A percentile compares a stretch with the other conserved stretches of the same genome.
phyloP scores from a whole-genome alignment of 2,329 filamentous ascomycete species.

The Macroventuria anomochaeta region DNA sequence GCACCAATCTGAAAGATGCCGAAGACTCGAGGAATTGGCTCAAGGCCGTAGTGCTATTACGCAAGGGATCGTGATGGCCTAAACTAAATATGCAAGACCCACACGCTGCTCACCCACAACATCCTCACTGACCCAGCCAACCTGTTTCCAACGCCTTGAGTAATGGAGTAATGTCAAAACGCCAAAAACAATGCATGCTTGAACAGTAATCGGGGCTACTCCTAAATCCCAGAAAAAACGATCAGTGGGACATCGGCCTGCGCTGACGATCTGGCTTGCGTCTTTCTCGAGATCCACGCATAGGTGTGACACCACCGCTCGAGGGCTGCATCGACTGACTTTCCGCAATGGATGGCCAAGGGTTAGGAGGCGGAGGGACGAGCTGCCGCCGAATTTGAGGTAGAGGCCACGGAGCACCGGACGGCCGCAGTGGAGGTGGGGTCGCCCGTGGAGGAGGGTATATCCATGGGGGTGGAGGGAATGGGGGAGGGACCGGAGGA shows the following conservation, averaged over 20 bases:
- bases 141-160: conserved; percentile 1
- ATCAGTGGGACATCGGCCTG: neutral
- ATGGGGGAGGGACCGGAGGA: too few species aligned
- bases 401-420: neutral
- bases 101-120: conserved; percentile 1
- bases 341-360: neutral
- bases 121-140: conserved; percentile 1
- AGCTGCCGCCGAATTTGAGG: neutral
- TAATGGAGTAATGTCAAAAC: neutral
- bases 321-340: neutral
- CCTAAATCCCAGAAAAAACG: neutral
- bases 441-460: neutral
- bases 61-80: neutral
- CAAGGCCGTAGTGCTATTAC: conserved; percentile 6
- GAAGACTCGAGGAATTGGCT: neutral
- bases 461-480: neutral
- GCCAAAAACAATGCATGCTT: conserved; percentile 11
- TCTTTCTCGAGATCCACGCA: neutral
- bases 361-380: neutral
- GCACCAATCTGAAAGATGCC: neutral
- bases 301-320: neutral
- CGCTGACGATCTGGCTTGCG: neutral
- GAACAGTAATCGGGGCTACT: neutral
- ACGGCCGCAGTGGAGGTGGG: neutral
- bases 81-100: conserved; percentile 2